These are phyloP conservation scores for Komagataella phaffii DNA, from an alignment of 805 yeast species.

Conservation along the genomic window DNA sequence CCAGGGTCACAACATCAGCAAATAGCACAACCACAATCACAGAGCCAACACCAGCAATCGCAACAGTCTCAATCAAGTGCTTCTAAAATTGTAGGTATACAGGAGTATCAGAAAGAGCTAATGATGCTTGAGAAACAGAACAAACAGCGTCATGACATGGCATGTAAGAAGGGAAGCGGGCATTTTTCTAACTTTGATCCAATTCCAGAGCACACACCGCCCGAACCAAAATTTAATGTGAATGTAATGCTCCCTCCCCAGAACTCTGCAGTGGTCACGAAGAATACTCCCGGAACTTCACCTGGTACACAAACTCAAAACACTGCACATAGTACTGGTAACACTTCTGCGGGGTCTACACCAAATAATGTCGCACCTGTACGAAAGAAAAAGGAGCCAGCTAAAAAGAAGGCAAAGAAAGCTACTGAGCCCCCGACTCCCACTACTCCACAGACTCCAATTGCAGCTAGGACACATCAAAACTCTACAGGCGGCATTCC, in stretches of 20 bases:
- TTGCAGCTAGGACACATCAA: not conserved
- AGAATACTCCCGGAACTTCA: slow-evolving; percentile 9
- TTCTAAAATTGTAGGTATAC: slow-evolving; percentile 31
- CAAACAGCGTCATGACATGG: slow-evolving; percentile 49
- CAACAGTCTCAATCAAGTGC: not conserved
- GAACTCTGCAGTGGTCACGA: slow-evolving; percentile 6
- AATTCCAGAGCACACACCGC: not conserved
- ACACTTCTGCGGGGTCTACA: slow-evolving; percentile 2
- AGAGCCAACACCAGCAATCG: not conserved
- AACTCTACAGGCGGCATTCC: slow-evolving; percentile 2
- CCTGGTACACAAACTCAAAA: slow-evolving; percentile 5
- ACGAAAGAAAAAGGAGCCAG: slow-evolving; percentile 12
- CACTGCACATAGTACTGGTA: slow-evolving; percentile 5
- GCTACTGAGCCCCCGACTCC: slow-evolving; percentile 27
- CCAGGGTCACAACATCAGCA: slow-evolving; percentile 1
- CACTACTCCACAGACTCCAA: slow-evolving; percentile 23
- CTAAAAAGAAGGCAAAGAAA: slow-evolving; percentile 8
- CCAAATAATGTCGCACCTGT: slow-evolving; percentile 2
- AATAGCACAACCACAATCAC: slow-evolving; percentile 16
- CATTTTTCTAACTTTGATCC: not conserved
- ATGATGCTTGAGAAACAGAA: slow-evolving; percentile 66
- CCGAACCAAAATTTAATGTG: not conserved
- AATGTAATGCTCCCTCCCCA: slow-evolving; percentile 14
- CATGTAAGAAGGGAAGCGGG: slow-evolving; percentile 15
- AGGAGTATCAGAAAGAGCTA: slow-evolving; percentile 73